Evolutionary conservation across 257 asterid genomes (phyloP), one percentile per base, ranked within the genome.

Genomic region (Solanum ahanhuiri): DNA sequence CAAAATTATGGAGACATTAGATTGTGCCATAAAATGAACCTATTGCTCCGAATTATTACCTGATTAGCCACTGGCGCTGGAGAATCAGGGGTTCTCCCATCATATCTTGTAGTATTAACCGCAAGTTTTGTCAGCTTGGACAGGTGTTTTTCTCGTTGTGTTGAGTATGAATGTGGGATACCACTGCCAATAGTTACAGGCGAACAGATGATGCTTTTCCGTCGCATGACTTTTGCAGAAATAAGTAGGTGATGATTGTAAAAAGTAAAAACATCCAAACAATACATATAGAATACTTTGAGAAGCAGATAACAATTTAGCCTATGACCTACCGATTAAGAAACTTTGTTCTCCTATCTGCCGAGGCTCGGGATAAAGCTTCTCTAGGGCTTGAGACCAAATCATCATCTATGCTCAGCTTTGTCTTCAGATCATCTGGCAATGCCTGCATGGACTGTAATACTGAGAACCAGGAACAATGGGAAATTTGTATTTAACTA

Each of bases 401-500:
- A 22, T 92, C 98, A 91, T 97, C 98, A 88, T 97, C 99, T 87
- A 97, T 93, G 93, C 98, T 95, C 82, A 97, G 97, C 93, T 97
- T 93, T 39, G 98, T 92, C 95, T 92, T 97, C 90, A 97, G 91
- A 88, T 97, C 98, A 89, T 90, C 98, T 83, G 99, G 99, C 86
- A 97, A 90, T 66, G 99, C 91, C 99, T 97, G 92, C 54, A 39
- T 69, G 85, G 17, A 33, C 60, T 81, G 20, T 81, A 30, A 28
- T 81, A 48, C 43, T 85, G 41, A 71, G 79, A 73, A 85, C 86
- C 86, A 89, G 90, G 48, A 84, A 64, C 28, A 77, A 54, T 1
- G 20, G 85, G 31, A 79, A 81, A 81, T 12, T 81, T 37, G 73
- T 45, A 51, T 67, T 30, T 9, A 33, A 66, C 75, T 79, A 82